Conservation (phyloP, 371 early-diverging fungal species). For the Mucor saturninus region DNA sequence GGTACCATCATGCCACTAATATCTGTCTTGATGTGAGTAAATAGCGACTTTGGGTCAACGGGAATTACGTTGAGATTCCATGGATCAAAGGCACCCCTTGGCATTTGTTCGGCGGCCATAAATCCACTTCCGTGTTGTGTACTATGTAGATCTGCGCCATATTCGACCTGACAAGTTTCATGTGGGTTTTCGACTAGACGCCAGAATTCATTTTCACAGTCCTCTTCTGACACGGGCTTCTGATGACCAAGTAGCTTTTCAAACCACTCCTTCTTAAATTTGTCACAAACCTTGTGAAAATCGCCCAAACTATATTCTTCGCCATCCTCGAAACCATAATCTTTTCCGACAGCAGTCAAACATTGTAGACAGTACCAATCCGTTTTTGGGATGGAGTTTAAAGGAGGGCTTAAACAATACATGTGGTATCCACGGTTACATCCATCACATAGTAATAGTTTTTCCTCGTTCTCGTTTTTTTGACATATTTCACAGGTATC, state of each 20-base stretch:
- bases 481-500: conserved; percentile 70
- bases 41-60: conserved; percentile 76
- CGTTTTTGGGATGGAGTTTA: conserved; percentile 65
- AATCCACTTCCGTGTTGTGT: conserved; percentile 80
- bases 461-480: conserved; percentile 60
- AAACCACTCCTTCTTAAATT: conserved; percentile 85
- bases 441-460: conserved; percentile 84
- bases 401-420: conserved; percentile 78
- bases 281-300: conserved; percentile 81
- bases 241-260: conserved; percentile 24
- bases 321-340: conserved; percentile 94
- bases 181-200: conserved; percentile 84
- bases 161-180: conserved; percentile 92
- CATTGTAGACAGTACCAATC: conserved; percentile 94
- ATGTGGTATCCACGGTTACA: conserved; percentile 87
- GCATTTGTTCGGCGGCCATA: conserved; percentile 24
- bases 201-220: conserved; percentile 96
- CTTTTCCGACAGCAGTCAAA: conserved; percentile 75
- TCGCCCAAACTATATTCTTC: conserved; percentile 75
- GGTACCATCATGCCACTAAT: conserved; percentile 96
- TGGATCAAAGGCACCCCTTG: conserved; percentile 57
- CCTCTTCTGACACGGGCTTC: conserved; percentile 71
- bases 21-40: conserved; percentile 86
- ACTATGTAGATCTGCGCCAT: conserved; percentile 95
- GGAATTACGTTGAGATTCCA: conserved; percentile 94